Evolutionary conservation across 352 stramenopile genomes (phyloP), one percentile per base, ranked within the genome.

Genomic region (Globisporangium parvum): DNA sequence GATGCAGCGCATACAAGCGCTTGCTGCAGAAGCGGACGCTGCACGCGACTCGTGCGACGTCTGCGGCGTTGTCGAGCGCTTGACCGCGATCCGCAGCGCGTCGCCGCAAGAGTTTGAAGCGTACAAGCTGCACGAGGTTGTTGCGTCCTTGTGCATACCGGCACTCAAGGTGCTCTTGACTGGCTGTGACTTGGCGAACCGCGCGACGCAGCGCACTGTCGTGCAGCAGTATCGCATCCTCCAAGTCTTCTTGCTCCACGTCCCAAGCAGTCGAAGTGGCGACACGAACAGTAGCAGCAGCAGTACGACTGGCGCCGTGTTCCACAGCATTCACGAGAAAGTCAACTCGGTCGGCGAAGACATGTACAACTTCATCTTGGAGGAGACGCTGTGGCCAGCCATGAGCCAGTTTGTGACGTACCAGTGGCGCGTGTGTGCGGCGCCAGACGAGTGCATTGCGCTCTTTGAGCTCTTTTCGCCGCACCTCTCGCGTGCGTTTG

Each of bases 311-410:
- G 17, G 17, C 17, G 41, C 41, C 23, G 66, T 88, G 14, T 80
- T 90, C 28, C 74, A 81, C 11, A 65, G 87, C 17, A 90, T 92
- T 47, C 73, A 73, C 40, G 77, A 90, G 40, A 85, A 88, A 47
- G 67, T 70, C 0, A 72, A 74, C 60, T 71, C 63, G 4, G 60
- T 77, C 18, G 75, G 77, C 11, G 74, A 85, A 48, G 76, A 89
- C 26, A 54, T 89, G 12, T 91, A 89, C 65, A 93, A 93, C 51
- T 82, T 75, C 41, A 75, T 93, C 4, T 57, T 93, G 33, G 83
- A 93, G 55, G 78, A 91, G 60, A 71, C 73, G 5, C 60, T 93
- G 12, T 93, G 83, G 83, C 78, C 78, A 20, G 67, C 72, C 15
- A 69, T 84, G 52, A 70, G 76, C 37, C 80, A 90, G 28, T 87